Conservation (phyloP, 345 rosid species). For the Syzygium aromaticum region DNA sequence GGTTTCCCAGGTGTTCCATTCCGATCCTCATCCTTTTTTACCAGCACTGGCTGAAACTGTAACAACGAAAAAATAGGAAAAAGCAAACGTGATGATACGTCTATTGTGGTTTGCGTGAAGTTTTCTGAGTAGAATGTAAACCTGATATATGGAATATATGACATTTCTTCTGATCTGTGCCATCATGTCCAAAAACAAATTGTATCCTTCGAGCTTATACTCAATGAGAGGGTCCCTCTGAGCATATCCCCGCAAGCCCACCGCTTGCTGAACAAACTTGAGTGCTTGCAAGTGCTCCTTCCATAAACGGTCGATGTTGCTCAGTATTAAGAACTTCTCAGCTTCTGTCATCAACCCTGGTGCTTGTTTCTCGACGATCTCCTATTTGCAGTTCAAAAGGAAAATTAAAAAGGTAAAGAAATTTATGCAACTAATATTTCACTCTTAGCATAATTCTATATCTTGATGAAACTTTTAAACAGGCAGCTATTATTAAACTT, state of each 20-base stretch:
- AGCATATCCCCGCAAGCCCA: constrained; percentile 93
- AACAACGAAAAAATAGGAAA: not conserved
- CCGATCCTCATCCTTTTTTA: constrained; percentile 59
- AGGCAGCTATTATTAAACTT: not conserved
- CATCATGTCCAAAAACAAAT: constrained; percentile 96
- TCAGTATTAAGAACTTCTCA: constrained; percentile 75
- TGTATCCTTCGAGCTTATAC: constrained; percentile 95
- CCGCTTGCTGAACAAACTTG: constrained; percentile 95
- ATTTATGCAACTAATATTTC: not conserved
- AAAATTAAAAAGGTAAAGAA: not conserved
- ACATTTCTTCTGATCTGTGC: constrained; percentile 94
- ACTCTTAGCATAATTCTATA: not conserved
- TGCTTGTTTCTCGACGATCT: constrained; percentile 70
- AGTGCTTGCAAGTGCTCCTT: constrained; percentile 96
- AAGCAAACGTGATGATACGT: not conserved
- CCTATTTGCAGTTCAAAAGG: constrained; percentile 21
- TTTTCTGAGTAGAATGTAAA: constrained; percentile 17
- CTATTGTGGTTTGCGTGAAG: not conserved
- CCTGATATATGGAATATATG: constrained; percentile 96
- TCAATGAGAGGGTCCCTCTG: constrained; percentile 96
- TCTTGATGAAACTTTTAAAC: not conserved
- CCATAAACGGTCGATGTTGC: constrained; percentile 93
- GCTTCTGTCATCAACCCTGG: constrained; percentile 93
- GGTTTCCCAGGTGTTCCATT: constrained; percentile 39
- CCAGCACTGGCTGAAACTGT: constrained; percentile 86